Base-by-base conservation (phyloP, 805 yeast species). In the Saccharomycopsis amapae region DNA sequence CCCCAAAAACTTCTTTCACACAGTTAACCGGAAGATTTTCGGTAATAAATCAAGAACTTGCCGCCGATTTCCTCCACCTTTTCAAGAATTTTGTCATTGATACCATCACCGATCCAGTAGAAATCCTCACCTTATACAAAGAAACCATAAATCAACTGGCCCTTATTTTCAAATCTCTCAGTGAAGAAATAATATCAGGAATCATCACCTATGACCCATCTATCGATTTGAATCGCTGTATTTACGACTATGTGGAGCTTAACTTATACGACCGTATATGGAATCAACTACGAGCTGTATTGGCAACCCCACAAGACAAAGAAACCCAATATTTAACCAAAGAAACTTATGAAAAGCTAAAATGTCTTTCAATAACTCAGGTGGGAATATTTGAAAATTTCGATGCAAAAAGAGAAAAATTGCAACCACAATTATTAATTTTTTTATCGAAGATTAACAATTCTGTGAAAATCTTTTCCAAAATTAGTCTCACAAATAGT, bases 201-300 rank as follows among this genome's bases (percentile, higher is more conserved):
- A 53, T 64, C 7, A 46, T 55, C 5, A 50, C 55, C 15, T 33
- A 28, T 10, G 60, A 67, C 35, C 72, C 75, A 0, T 61, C 57
- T 1, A 49, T 71, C 15, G 76, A 80, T 47, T 62, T 78, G 52
- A 75, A 68, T 53, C 68, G 67, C 47, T 66, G 78, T 38, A 67
- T 87, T 1, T 81, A 79, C 55, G 78, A 77, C 45, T 85, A 85
- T 54, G 79, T 85, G 13, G 96, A 89, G 55, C 55, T 71, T 49
- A 78, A 79, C 46, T 60, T 86, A 26, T 82, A 78, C 55, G 83
- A 77, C 52, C 75, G 73, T 50, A 58, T 87, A 5, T 85, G 95
- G 93, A 52, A 65, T 2, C 64, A 66, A 30, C 55, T 76, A 12
- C 57, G 59, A 12, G 54, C 52, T 5, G 38, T 68, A 52, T 56